Evolutionary conservation across 2,329 filamentous ascomycete species (phyloP).

Genomic region (Colletotrichum sp.): DNA sequence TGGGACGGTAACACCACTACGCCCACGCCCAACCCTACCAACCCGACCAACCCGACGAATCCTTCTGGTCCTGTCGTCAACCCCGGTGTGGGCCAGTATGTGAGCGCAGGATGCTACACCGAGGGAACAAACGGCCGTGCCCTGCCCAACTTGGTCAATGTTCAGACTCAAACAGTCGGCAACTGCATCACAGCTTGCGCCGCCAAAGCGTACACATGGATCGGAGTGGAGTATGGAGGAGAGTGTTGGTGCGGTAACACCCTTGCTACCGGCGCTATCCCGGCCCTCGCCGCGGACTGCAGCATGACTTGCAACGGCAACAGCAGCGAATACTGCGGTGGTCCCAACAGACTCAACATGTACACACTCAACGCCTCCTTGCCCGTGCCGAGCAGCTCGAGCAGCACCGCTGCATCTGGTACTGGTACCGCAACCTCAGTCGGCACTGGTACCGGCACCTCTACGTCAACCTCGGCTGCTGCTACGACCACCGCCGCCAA

Average conservation of each 20-base stretch:
- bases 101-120: slow-evolving; percentile 22
- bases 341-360: slow-evolving; percentile 24
- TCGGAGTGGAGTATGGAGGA: slow-evolving; percentile 43
- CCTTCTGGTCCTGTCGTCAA: slow-evolving; percentile 36
- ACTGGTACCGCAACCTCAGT: background rate
- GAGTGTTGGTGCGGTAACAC: slow-evolving; percentile 44
- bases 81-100: slow-evolving; percentile 35
- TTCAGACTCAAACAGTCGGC: background rate
- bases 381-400: background rate
- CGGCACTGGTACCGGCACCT: background rate
- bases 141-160: slow-evolving; percentile 11
- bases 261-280: slow-evolving; percentile 29
- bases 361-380: background rate
- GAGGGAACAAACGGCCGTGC: slow-evolving; percentile 27
- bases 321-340: slow-evolving; percentile 40
- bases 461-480: background rate
- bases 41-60: slow-evolving; percentile 15
- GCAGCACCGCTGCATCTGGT: background rate
- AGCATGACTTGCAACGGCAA: slow-evolving; percentile 41
- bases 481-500: slow-evolving; percentile 13
- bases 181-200: slow-evolving; percentile 33
- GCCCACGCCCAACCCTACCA: slow-evolving; percentile 6
- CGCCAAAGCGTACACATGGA: slow-evolving; percentile 29
- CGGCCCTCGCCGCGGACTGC: slow-evolving; percentile 35
- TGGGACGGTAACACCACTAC: slow-evolving; percentile 32